These are phyloP conservation scores for Phytophthora pseudosyringae DNA, from an alignment of 352 stramenopile genomes.

Conservation along the genomic window DNA sequence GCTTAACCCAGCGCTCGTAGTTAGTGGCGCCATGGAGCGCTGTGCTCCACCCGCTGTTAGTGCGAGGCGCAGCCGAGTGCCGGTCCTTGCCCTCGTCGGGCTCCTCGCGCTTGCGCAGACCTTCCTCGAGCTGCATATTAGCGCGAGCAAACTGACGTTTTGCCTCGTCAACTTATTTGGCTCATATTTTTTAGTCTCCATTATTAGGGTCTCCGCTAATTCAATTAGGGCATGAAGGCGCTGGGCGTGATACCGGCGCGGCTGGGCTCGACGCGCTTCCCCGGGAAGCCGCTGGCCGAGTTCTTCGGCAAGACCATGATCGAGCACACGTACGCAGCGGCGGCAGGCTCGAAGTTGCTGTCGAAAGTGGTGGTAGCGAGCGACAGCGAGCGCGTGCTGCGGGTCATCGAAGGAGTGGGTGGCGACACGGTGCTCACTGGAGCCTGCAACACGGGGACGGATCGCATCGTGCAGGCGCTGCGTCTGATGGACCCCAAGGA, in stretches of 20 bases:
- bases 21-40: slow-evolving; percentile 27
- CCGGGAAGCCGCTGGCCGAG: slow-evolving; percentile 75
- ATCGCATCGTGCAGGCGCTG: slow-evolving; percentile 77
- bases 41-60: slow-evolving; percentile 25
- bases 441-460: slow-evolving; percentile 73
- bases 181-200: slow-evolving; percentile 2
- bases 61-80: slow-evolving; percentile 43
- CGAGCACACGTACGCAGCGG: slow-evolving; percentile 81
- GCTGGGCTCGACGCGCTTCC: slow-evolving; percentile 78
- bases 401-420: slow-evolving; percentile 52
- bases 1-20: slow-evolving; percentile 75
- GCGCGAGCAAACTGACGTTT: slow-evolving; percentile 6
- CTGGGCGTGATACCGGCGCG: slow-evolving; percentile 83
- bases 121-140: slow-evolving; percentile 67
- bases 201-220: slow-evolving; percentile 6
- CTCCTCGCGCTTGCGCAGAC: slow-evolving; percentile 49
- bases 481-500: slow-evolving; percentile 44
- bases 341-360: slow-evolving; percentile 51
- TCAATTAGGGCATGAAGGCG: slow-evolving; percentile 53
- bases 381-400: slow-evolving; percentile 66
- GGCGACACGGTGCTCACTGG: slow-evolving; percentile 67
- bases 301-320: slow-evolving; percentile 88
- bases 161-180: slow-evolving; percentile 17
- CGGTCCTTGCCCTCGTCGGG: slow-evolving; percentile 62
- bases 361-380: slow-evolving; percentile 82